phyloP scores from a whole-genome alignment of 371 early-diverging fungal species.

The Mucor saturninus region DNA sequence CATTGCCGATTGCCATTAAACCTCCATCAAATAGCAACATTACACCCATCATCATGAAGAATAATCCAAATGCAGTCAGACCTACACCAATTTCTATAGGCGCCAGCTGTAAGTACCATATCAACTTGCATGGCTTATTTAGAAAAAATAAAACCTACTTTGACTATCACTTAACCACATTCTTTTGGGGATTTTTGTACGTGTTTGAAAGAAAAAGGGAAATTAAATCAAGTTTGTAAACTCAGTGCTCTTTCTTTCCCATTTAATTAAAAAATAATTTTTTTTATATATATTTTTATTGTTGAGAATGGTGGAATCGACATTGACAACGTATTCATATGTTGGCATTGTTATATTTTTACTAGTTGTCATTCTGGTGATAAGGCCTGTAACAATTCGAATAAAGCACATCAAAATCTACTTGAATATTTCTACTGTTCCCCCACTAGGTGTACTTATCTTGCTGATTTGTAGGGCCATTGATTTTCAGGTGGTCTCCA shows the following conservation, averaged over 20 bases:
- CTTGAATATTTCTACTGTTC: conserved; percentile 71
- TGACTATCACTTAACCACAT: conserved; percentile 89
- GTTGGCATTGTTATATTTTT: conserved; percentile 59
- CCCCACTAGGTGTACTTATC: conserved; percentile 67
- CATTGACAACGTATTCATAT: conserved; percentile 50
- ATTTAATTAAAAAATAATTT: neutral
- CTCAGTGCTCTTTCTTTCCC: neutral
- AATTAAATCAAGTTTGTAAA: neutral
- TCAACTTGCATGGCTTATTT: too few species aligned
- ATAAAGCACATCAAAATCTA: conserved; percentile 39
- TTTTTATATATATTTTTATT: neutral
- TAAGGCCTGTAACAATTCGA: conserved; percentile 54
- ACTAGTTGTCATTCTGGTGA: conserved; percentile 54
- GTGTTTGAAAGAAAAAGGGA: neutral
- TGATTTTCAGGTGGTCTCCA: conserved; percentile 48
- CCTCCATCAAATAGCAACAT: conserved; percentile 94
- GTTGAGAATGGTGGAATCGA: conserved; percentile 20
- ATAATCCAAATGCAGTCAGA: conserved; percentile 92
- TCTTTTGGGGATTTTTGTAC: neutral
- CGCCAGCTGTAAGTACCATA: too few species aligned
- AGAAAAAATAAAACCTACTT: conserved; percentile 54
- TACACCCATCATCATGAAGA: conserved; percentile 92
- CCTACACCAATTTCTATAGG: conserved; percentile 92
- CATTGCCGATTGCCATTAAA: conserved; percentile 95
- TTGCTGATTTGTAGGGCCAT: conserved; percentile 64